These are phyloP conservation scores for Oemleria cerasiformis DNA, from an alignment of 306 rosid species.

Conservation along the genomic window DNA sequence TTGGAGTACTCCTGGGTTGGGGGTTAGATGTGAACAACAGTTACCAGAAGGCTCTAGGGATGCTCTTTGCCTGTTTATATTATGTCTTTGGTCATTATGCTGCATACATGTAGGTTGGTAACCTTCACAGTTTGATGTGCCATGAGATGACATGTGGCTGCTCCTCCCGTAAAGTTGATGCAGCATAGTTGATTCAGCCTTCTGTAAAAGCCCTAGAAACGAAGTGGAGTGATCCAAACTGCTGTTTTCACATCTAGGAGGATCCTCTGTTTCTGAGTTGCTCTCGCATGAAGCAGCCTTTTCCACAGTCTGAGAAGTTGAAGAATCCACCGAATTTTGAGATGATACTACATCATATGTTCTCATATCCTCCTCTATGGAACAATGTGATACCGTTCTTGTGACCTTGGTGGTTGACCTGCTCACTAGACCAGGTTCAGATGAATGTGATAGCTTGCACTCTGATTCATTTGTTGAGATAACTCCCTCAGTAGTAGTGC, in stretches of 20 bases:
- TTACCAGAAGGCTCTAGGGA: conserved; percentile 33
- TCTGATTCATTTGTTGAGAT: conserved; percentile 51
- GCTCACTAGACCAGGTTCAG: conserved; percentile 27
- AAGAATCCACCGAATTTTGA: conserved; percentile 56
- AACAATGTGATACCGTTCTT: conserved; percentile 34
- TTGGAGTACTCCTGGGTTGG: conserved; percentile 38
- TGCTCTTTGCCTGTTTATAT: conserved; percentile 35
- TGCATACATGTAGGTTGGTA: conserved; percentile 25
- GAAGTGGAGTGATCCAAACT: conserved; percentile 31
- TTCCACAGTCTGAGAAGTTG: conserved; percentile 57
- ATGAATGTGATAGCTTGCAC: conserved; percentile 32
- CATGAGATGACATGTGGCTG: conserved; percentile 21
- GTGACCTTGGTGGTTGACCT: conserved; percentile 28
- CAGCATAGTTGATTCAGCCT: conserved; percentile 44
- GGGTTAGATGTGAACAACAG: conserved; percentile 30
- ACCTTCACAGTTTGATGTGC: conserved; percentile 26
- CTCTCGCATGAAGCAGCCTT: conserved; percentile 61
- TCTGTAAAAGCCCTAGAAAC: conserved; percentile 45
- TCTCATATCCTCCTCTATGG: conserved; percentile 28
- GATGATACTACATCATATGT: conserved; percentile 44
- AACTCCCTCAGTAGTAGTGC: conserved; percentile 24
- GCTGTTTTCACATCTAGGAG: conserved; percentile 40
- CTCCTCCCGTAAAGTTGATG: conserved; percentile 30
- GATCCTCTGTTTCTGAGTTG: conserved; percentile 70
- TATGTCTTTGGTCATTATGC: conserved; percentile 34